phyloP scores from a whole-genome alignment of 345 rosid genomes.

The Garcia nutans region DNA sequence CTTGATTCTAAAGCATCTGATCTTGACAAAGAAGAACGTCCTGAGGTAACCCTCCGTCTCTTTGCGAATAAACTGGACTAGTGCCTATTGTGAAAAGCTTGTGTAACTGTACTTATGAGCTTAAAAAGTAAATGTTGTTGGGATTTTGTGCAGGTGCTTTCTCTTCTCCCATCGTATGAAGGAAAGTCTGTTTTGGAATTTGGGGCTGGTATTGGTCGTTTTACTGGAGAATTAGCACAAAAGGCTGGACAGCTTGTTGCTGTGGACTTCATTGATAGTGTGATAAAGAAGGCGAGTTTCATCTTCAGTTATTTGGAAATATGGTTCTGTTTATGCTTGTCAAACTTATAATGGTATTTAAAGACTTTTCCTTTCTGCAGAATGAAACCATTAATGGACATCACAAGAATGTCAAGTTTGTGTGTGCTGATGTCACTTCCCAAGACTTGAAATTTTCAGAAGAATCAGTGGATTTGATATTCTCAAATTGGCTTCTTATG shows the following conservation, averaged over 20 bases:
- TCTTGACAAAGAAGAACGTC: constrained; percentile 96
- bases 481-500: constrained; percentile 97
- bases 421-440: constrained; percentile 89
- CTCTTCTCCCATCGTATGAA: constrained; percentile 72
- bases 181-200: constrained; percentile 77
- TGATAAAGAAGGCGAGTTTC: constrained; percentile 68
- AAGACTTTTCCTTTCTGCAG: constrained; percentile 40
- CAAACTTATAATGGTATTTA: not conserved
- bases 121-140: not conserved
- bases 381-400: constrained; percentile 75
- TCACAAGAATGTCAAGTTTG: constrained; percentile 71
- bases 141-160: constrained; percentile 53
- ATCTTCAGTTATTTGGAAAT: not conserved
- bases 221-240: constrained; percentile 80
- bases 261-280: constrained; percentile 80
- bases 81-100: no score
- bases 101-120: not conserved
- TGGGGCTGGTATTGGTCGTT: constrained; percentile 98
- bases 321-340: not conserved
- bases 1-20: constrained; percentile 88
- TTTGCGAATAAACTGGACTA: not conserved
- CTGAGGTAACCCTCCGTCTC: constrained; percentile 51
- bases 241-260: constrained; percentile 76
- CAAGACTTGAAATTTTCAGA: constrained; percentile 57
- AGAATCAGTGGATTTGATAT: constrained; percentile 71